Evolutionary conservation across 2,329 filamentous ascomycete species (phyloP).

Genomic region (Phyllachora maydis): DNA sequence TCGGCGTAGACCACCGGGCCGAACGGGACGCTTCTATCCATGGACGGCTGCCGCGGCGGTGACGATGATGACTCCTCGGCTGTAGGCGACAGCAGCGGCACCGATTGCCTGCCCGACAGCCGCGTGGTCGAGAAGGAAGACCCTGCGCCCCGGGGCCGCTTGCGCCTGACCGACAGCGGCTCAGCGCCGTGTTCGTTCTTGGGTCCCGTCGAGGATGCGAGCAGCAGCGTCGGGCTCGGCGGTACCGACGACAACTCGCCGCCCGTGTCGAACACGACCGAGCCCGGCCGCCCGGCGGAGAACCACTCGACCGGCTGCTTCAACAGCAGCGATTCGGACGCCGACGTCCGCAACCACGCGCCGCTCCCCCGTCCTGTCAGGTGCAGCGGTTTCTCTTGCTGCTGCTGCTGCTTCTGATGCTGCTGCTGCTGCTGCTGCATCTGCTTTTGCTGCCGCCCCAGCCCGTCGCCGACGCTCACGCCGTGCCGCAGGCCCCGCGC

Average conservation of each 20-base stretch:
- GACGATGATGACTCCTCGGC: slow-evolving; percentile 6
- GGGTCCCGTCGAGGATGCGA: too few species aligned
- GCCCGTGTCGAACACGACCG: slow-evolving; percentile 6
- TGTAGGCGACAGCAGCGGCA: slow-evolving; percentile 7
- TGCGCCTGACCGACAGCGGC: slow-evolving; percentile 5
- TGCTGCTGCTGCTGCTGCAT: too few species aligned
- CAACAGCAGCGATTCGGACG: slow-evolving; percentile 18
- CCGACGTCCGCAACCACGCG: slow-evolving; percentile 16
- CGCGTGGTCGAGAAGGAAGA: slow-evolving; percentile 4
- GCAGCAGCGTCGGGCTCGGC: slow-evolving; percentile 14
- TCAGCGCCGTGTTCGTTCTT: slow-evolving; percentile 1
- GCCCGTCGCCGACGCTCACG: too few species aligned
- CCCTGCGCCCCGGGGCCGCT: slow-evolving; percentile 4
- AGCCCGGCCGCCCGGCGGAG: slow-evolving; percentile 4
- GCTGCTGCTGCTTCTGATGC: too few species aligned
- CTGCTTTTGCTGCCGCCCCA: too few species aligned
- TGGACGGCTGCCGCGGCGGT: too few species aligned
- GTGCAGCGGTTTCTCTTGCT: too few species aligned
- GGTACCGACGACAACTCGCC: slow-evolving; percentile 14
- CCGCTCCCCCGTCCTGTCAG: too few species aligned
- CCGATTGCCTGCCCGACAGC: slow-evolving; percentile 1
- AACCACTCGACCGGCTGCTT: slow-evolving; percentile 16
- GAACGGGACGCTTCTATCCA: too few species aligned
- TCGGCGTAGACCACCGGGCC: too few species aligned
- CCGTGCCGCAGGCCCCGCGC: slow-evolving; percentile 2